Evolutionary conservation across 2,329 filamentous ascomycete species (phyloP), one percentile per base, ranked within the genome.

Genomic region (Neobulgaria alba): DNA sequence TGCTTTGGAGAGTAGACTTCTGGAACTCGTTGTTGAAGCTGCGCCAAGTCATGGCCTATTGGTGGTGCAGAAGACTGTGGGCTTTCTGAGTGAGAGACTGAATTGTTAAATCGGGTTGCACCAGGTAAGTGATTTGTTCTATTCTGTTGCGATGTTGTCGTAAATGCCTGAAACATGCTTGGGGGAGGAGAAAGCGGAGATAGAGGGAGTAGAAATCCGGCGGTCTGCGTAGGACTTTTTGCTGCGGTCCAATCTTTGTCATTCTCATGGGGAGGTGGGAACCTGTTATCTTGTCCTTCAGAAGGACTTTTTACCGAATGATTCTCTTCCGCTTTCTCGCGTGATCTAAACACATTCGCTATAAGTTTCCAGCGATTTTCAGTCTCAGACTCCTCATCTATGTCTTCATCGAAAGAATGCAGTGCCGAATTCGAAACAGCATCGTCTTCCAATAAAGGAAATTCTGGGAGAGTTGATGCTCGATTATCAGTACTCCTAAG

Each of bases 401-500:
- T n/a, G 8, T 43, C 30, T 39, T 47, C 43, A 16, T 41, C 40
- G n/a, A 36, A 42, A 7, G 23, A 12, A 12, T 26, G 7, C 7
- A 26, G 12, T 26, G 23, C 23, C 23, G 23, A 26, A 7, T 7
- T 26, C 7, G 7, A 7, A 7, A 12, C 7, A 12, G 7, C 12
- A 7, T 7, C 7, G 12, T 26, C 23, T 12, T 26, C 23, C 12
- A 26, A 12, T 7, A 7, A 7, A 26, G 7, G 7, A 7, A 7
- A 7, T 26, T 26, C 12, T 12, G 7, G 7, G 12, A 26, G 7
- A 26, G 23, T 12, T 7, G 23, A 7, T 7, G 23, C 23, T 26
- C 12, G 7, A 7, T 7, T 7, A 12, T 26, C 23, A 26, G 36
- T n/a, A 50, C 43, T 17, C 61, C 49, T 2, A 64, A 41, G 16